These are phyloP conservation scores for Trametes cubensis DNA, from an alignment of 768 basidiomycete genomes.

Conservation along the genomic window DNA sequence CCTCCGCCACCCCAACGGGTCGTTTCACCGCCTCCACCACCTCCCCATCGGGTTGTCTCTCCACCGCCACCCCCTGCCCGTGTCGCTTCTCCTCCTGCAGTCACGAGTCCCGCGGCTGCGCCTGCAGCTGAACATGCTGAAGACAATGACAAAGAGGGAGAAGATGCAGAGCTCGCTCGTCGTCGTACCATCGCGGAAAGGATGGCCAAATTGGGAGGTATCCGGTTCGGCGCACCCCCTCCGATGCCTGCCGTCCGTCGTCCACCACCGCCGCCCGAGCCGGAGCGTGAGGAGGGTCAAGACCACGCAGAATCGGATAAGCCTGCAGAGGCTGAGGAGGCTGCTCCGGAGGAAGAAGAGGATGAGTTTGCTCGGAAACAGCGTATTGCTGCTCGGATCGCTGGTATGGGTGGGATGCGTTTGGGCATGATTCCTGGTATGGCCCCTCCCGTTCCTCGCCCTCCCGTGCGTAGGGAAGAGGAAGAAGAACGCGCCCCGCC, in stretches of 20 bases:
- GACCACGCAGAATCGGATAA: slow-evolving; percentile 28
- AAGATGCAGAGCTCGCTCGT: slow-evolving; percentile 48
- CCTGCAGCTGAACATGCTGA: slow-evolving; percentile 17
- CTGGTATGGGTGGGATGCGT: slow-evolving; percentile 59
- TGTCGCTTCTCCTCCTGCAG: slow-evolving; percentile 6
- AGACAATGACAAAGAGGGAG: slow-evolving; percentile 37
- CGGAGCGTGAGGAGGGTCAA: slow-evolving; percentile 24
- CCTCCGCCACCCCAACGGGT: slow-evolving; percentile 5
- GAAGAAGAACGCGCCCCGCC: slow-evolving; percentile 18
- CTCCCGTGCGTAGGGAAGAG: slow-evolving; percentile 19
- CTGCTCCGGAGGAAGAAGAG: slow-evolving; percentile 50
- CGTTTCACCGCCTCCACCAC: slow-evolving; percentile 11
- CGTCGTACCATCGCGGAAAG: slow-evolving; percentile 83
- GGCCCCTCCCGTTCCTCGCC: slow-evolving; percentile 31
- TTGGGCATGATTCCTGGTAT: slow-evolving; percentile 54
- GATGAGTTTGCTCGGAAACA: slow-evolving; percentile 60
- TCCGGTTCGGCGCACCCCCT: slow-evolving; percentile 77
- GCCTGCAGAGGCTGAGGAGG: slow-evolving; percentile 32
- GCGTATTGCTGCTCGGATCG: slow-evolving; percentile 57
- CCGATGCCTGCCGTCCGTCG: slow-evolving; percentile 43
- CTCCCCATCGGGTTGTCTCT: slow-evolving; percentile 14
- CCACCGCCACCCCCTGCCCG: slow-evolving; percentile 6
- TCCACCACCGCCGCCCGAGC: slow-evolving; percentile 37
- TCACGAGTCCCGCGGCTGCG: neutral
- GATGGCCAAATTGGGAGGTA: slow-evolving; percentile 92